phyloP scores from a whole-genome alignment of 2,329 filamentous ascomycete species.

The Hypoxylon rubiginosum region DNA sequence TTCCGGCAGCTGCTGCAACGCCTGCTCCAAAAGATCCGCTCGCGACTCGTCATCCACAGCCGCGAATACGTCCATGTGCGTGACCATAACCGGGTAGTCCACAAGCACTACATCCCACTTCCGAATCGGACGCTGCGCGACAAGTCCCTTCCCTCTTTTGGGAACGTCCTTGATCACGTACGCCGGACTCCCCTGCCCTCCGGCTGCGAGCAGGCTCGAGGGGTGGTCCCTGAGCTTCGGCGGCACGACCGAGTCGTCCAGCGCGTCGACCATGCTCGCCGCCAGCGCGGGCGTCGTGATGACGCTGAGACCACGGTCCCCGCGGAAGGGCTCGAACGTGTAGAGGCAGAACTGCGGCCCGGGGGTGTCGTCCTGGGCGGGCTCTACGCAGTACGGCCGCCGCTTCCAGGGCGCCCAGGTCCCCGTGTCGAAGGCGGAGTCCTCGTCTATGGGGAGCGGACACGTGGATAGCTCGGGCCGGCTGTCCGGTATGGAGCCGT shows the following conservation, averaged over 20 bases:
- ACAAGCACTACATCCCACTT: constrained; percentile 35
- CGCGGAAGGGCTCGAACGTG: constrained; percentile 38
- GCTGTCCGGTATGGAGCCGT: not conserved
- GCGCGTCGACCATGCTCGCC: constrained; percentile 26
- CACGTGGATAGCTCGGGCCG: constrained; percentile 9
- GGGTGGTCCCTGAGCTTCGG: constrained; percentile 23
- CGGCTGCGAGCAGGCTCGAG: constrained; percentile 15
- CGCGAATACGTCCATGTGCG: constrained; percentile 32
- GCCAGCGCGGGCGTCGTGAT: constrained; percentile 35
- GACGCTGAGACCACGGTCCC: constrained; percentile 25
- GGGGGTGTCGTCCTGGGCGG: constrained; percentile 15
- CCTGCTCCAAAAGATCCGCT: constrained; percentile 33
- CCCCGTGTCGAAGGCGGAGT: constrained; percentile 30
- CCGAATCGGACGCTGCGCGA: constrained; percentile 25
- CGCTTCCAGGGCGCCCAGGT: constrained; percentile 33
- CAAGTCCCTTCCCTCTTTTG: constrained; percentile 33
- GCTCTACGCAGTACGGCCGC: constrained; percentile 38
- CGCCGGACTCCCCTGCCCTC: not conserved
- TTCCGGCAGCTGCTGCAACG: constrained; percentile 29
- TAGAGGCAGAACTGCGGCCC: constrained; percentile 37
- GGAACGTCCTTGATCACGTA: constrained; percentile 26
- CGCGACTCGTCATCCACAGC: constrained; percentile 27
- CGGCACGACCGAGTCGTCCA: constrained; percentile 34
- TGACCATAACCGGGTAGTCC: constrained; percentile 31
- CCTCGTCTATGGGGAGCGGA: constrained; percentile 35